These are phyloP conservation scores for Pseudisothecium myosuroides DNA, from an alignment of 225 moss, liverwort and hornwort genomes.

Conservation along the genomic window DNA sequence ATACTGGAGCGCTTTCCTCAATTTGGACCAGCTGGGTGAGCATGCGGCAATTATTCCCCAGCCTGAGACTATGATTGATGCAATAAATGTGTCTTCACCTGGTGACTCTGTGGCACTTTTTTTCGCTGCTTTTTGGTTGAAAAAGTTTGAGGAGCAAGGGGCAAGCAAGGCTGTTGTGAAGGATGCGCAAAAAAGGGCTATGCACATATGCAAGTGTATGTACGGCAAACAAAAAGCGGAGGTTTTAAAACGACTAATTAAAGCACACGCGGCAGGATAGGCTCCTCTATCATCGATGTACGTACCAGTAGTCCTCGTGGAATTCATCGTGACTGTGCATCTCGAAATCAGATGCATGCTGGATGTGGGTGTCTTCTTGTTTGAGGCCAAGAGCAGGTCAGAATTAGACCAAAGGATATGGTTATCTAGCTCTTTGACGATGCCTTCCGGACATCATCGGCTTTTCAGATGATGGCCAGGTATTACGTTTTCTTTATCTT, in stretches of 20 bases:
- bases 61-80: conserved; percentile 35
- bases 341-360: background rate
- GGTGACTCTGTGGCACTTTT: conserved; percentile 30
- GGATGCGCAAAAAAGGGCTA: conserved; percentile 31
- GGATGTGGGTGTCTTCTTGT: background rate
- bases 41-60: conserved; percentile 14
- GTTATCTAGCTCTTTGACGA: background rate
- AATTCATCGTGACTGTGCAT: background rate
- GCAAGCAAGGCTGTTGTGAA: conserved; percentile 28
- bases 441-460: background rate
- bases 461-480: background rate
- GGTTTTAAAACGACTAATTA: conserved; percentile 32
- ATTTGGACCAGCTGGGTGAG: conserved; percentile 34
- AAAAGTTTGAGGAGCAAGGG: conserved; percentile 44
- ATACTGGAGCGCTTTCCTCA: conserved; percentile 41
- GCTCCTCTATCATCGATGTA: background rate
- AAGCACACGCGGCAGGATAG: conserved; percentile 35
- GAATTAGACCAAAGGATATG: background rate
- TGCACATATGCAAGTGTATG: conserved; percentile 47
- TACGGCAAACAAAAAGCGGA: conserved; percentile 47
- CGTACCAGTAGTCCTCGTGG: background rate
- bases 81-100: conserved; percentile 28
- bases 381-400: background rate
- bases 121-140: conserved; percentile 39
- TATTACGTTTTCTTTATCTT: background rate